Conservation (phyloP, 2,329 filamentous ascomycete genomes). For the Mycosphaerella sp. region DNA sequence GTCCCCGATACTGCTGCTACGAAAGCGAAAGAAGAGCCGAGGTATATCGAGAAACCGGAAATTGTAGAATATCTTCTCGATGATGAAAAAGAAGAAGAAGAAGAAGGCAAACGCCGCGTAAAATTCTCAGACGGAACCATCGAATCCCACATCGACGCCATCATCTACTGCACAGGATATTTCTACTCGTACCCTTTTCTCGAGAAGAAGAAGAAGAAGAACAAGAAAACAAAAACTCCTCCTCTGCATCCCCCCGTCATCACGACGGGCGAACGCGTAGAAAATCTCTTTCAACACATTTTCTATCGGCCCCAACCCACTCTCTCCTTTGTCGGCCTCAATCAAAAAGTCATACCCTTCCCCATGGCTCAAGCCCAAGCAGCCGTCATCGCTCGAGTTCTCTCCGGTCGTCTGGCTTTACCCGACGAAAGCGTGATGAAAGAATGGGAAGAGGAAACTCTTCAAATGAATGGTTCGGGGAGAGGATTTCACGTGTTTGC, state of each 20-base stretch:
- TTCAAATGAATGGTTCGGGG: slow-evolving; percentile 39
- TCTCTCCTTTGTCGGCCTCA: slow-evolving; percentile 67
- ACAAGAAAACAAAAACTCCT: too few species aligned
- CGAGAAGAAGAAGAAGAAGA: slow-evolving; percentile 12
- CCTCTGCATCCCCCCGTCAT: slow-evolving; percentile 51
- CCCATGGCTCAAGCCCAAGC: slow-evolving; percentile 72
- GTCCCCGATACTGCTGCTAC: slow-evolving; percentile 10
- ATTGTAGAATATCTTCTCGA: slow-evolving; percentile 49
- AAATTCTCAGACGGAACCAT: slow-evolving; percentile 59
- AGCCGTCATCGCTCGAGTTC: slow-evolving; percentile 68
- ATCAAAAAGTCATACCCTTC: slow-evolving; percentile 84
- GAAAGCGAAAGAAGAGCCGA: slow-evolving; percentile 22
- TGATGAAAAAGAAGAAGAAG: too few species aligned
- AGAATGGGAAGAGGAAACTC: slow-evolving; percentile 53
- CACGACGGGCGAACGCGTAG: slow-evolving; percentile 61
- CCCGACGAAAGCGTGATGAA: slow-evolving; percentile 60
- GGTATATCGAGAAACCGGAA: slow-evolving; percentile 50
- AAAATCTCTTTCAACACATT: slow-evolving; percentile 71
- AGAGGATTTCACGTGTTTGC: slow-evolving; percentile 50
- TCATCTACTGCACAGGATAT: slow-evolving; percentile 87
- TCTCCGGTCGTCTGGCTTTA: slow-evolving; percentile 62
- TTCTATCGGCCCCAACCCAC: slow-evolving; percentile 71
- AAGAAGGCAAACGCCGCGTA: slow-evolving; percentile 45
- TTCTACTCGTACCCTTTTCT: slow-evolving; percentile 77
- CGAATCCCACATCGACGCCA: slow-evolving; percentile 62